Conservation (phyloP, 768 basidiomycete species). For the Boletus subparvulus region DNA sequence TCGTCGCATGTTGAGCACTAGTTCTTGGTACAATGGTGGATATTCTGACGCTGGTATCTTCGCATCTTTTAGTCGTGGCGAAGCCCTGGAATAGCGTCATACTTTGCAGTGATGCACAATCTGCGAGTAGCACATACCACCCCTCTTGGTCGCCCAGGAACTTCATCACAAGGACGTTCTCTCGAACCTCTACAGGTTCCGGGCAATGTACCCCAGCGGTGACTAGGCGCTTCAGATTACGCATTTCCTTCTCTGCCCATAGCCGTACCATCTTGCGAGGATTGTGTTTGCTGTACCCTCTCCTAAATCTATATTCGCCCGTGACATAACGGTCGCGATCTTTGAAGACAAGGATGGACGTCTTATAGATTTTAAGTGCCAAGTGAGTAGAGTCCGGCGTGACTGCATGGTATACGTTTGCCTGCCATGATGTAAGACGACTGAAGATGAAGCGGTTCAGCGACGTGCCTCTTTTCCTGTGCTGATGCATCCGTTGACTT, state of each 20-base stretch:
- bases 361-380: conserved; percentile 98
- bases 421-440: conserved; percentile 47
- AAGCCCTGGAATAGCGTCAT: conserved; percentile 57
- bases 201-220: conserved; percentile 86
- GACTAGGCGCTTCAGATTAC: conserved; percentile 83
- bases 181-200: conserved; percentile 87
- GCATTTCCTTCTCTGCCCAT: conserved; percentile 99
- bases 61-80: conserved; percentile 93
- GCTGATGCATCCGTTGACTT: conserved; percentile 94
- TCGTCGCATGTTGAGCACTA: conserved; percentile 73
- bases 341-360: conserved; percentile 96
- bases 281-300: conserved; percentile 85
- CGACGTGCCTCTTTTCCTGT: conserved; percentile 91
- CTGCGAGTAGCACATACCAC: conserved; percentile 53
- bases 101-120: background rate
- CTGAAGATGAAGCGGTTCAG: background rate
- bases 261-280: conserved; percentile 98
- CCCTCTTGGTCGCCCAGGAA: conserved; percentile 83
- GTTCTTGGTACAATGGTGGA: conserved; percentile 67
- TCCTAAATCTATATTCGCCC: conserved; percentile 93
- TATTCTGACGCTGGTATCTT: conserved; percentile 50
- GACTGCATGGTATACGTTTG: conserved; percentile 94
- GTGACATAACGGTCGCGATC: conserved; percentile 96
- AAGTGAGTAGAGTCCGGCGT: conserved; percentile 57
- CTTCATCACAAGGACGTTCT: conserved; percentile 95